A percentile compares a stretch with the other conserved stretches of the same genome.
Evolutionary conservation across 208 protist genomes (phyloP).

Genomic region (Crithidia brevicula): DNA sequence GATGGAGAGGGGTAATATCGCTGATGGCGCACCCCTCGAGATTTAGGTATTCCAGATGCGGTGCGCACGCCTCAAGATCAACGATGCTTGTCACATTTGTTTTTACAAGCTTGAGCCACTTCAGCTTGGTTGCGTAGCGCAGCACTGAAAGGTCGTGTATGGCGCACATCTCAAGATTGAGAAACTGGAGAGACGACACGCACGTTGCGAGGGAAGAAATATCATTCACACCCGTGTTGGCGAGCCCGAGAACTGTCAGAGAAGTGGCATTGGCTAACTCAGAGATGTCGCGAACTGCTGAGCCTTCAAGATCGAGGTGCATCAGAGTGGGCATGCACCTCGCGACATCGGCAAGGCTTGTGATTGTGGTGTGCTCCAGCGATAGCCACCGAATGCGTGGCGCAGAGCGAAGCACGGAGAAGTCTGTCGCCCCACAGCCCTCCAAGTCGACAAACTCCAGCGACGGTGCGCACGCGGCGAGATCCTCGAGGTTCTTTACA

Average conservation of each 20-base stretch:
- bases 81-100: background rate
- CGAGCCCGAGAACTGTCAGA: background rate
- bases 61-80: background rate
- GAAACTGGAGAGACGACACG: background rate
- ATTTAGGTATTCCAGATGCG: background rate
- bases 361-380: conserved; percentile 1
- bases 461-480: conserved; percentile 1
- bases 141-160: background rate
- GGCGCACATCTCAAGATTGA: conserved; percentile 1
- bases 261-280: background rate
- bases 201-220: background rate
- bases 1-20: background rate
- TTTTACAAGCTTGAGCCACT: background rate
- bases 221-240: background rate
- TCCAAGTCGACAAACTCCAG: background rate
- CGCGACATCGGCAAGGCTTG: background rate
- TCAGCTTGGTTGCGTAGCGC: background rate
- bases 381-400: background rate
- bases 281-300: background rate
- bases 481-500: background rate
- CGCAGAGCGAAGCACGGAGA: background rate
- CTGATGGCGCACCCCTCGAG: background rate
- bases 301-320: conserved; percentile 6
- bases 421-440: background rate
- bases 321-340: background rate